phyloP scores from a whole-genome alignment of 2,329 filamentous ascomycete species.

The Alternaria sp. region DNA sequence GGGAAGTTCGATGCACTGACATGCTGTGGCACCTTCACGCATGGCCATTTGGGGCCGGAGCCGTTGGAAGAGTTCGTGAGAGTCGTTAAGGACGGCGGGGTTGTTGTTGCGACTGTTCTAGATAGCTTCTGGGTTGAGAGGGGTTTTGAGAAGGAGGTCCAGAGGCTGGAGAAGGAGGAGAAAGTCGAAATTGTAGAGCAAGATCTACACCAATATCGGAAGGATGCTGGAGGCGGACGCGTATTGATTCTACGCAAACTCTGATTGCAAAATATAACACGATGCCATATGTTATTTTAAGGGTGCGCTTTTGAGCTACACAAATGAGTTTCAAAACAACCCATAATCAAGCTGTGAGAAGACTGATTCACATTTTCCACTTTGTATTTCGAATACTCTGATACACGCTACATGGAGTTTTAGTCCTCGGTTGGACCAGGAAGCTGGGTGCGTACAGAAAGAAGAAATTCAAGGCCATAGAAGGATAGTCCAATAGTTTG shows the following conservation, averaged over 20 bases:
- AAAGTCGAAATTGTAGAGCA: conserved; percentile 50
- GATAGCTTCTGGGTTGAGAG: conserved; percentile 59
- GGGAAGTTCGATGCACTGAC: conserved; percentile 60
- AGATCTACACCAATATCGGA: conserved; percentile 43
- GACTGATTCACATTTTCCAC: no score
- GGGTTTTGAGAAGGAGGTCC: conserved; percentile 59
- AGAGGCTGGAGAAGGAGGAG: conserved; percentile 46
- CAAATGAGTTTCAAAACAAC: no score
- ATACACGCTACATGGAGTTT: no score
- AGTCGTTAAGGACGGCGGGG: conserved; percentile 57
- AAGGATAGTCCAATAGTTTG: no score
- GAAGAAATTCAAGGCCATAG: no score
- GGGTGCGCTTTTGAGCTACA: no score
- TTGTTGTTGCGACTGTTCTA: conserved; percentile 62
- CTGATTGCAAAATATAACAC: no score
- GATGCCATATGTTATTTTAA: no score
- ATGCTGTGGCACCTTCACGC: conserved; percentile 65
- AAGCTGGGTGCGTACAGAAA: no score
- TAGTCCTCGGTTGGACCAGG: no score
- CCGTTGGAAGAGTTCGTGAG: conserved; percentile 60
- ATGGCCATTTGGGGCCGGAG: conserved; percentile 63
- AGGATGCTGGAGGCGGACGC: conserved; percentile 29
- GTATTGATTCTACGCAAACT: conserved; percentile 17
- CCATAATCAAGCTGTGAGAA: no score
- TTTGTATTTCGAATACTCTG: no score